phyloP scores from a whole-genome alignment of 2,329 filamentous ascomycete species.

The Apiospora marii region DNA sequence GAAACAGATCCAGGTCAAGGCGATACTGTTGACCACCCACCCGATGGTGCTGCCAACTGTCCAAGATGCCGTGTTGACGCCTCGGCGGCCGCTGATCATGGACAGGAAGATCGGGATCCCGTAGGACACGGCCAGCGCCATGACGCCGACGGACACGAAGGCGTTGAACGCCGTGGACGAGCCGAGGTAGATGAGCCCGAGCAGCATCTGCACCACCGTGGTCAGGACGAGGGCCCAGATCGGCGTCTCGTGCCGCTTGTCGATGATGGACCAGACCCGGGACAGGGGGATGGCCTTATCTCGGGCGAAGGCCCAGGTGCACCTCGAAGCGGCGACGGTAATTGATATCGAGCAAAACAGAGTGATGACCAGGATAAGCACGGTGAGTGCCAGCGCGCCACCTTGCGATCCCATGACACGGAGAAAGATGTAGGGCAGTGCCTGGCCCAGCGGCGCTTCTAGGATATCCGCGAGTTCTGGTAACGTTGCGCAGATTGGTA shows the following conservation, averaged over 20 bases:
- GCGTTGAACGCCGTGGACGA: constrained; percentile 65
- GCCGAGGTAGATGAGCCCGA: constrained; percentile 65
- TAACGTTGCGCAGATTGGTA: constrained; percentile 58
- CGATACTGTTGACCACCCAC: constrained; percentile 52
- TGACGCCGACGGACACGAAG: constrained; percentile 61
- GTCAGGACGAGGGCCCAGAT: constrained; percentile 64
- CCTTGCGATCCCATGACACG: constrained; percentile 58
- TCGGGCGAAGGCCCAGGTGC: constrained; percentile 70
- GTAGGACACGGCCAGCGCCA: constrained; percentile 63
- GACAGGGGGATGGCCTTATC: constrained; percentile 64
- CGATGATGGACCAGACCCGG: constrained; percentile 58
- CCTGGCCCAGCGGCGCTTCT: constrained; percentile 59
- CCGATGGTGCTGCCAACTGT: constrained; percentile 54
- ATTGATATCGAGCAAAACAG: constrained; percentile 70
- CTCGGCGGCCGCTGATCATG: constrained; percentile 52
- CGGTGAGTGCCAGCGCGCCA: constrained; percentile 58
- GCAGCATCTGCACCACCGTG: constrained; percentile 60
- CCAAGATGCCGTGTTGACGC: constrained; percentile 58
- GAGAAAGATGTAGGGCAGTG: constrained; percentile 61
- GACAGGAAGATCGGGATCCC: constrained; percentile 63
- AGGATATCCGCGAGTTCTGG: constrained; percentile 52
- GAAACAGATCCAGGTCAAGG: constrained; percentile 59
- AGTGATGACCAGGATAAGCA: constrained; percentile 63
- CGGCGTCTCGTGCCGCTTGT: constrained; percentile 59
- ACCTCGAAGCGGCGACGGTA: constrained; percentile 71